Evolutionary conservation across 2,329 filamentous ascomycete species (phyloP).

Genomic region (Colletotrichum eleusines): DNA sequence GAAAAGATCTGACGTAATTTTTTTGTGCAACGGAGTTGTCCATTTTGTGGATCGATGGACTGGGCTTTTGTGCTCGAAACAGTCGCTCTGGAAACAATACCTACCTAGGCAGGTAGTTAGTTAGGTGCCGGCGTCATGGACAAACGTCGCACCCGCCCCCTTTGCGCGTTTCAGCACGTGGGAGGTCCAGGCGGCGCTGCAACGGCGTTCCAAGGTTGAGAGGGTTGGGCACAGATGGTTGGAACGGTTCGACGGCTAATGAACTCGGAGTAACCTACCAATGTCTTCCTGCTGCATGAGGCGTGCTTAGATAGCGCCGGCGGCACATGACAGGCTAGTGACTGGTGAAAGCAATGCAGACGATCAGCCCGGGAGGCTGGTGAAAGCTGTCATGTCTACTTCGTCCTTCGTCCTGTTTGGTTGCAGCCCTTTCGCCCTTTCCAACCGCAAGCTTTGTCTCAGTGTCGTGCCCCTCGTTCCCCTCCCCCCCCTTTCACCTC

Average conservation of each 20-base stretch:
- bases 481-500: not conserved
- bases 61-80: not conserved
- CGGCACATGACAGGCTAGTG: not conserved
- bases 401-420: not conserved
- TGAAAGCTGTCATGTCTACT: not conserved
- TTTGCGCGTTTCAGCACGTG: conserved; percentile 38
- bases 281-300: not conserved
- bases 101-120: no score
- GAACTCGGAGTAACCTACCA: not conserved
- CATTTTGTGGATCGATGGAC: not conserved
- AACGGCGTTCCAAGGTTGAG: conserved; percentile 27
- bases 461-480: conserved; percentile 6
- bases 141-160: conserved; percentile 27
- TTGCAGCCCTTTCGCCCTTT: conserved; percentile 13
- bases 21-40: not conserved
- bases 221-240: conserved; percentile 25
- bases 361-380: not conserved
- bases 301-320: not conserved
- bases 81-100: not conserved
- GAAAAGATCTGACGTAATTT: not conserved
- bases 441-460: conserved; percentile 17
- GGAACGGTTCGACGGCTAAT: not conserved
- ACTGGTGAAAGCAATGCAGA: not conserved
- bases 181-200: conserved; percentile 33
- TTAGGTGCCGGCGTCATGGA: conserved; percentile 21